Percentiles rank a stretch among this genome's conserved stretches.
These are phyloP conservation scores for Apophysomyces trapeziformis DNA, from an alignment of 371 early-diverging fungal genomes.

Conservation along the genomic window DNA sequence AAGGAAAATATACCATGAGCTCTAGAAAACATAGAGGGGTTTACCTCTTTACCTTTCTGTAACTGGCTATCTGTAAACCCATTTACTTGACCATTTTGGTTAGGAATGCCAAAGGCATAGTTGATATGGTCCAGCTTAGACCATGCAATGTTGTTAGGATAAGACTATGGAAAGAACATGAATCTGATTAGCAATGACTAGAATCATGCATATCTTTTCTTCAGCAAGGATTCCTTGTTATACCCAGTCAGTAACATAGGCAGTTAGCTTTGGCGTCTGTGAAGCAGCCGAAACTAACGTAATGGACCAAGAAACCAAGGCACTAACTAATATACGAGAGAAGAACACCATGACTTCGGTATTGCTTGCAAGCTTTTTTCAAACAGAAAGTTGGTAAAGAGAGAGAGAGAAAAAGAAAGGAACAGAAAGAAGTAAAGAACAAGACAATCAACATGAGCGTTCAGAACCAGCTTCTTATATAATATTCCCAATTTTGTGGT, in stretches of 20 bases:
- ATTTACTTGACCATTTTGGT: conserved; percentile 30
- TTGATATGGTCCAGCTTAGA: conserved; percentile 42
- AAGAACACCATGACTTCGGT: not conserved
- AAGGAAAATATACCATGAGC: not conserved
- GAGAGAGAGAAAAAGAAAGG: not conserved
- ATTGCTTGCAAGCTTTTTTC: too few species aligned
- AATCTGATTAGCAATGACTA: not conserved
- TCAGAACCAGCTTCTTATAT: not conserved
- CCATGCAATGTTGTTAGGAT: conserved; percentile 42
- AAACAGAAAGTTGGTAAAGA: not conserved
- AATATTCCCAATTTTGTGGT: not conserved
- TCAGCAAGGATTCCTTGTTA: not conserved
- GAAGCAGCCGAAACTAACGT: not conserved
- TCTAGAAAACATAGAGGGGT: not conserved
- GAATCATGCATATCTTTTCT: not conserved
- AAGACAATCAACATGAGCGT: not conserved
- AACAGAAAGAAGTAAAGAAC: not conserved
- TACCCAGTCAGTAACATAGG: conserved; percentile 52
- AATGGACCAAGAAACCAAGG: not conserved
- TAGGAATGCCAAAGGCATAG: conserved; percentile 47
- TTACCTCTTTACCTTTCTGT: conserved; percentile 22
- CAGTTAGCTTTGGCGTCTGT: conserved; percentile 17
- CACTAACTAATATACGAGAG: not conserved
- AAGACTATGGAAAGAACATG: conserved; percentile 16
- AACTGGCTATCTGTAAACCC: conserved; percentile 25